phyloP scores from a whole-genome alignment of 2,329 filamentous ascomycete genomes.

The Sodiomyces alkalinus region DNA sequence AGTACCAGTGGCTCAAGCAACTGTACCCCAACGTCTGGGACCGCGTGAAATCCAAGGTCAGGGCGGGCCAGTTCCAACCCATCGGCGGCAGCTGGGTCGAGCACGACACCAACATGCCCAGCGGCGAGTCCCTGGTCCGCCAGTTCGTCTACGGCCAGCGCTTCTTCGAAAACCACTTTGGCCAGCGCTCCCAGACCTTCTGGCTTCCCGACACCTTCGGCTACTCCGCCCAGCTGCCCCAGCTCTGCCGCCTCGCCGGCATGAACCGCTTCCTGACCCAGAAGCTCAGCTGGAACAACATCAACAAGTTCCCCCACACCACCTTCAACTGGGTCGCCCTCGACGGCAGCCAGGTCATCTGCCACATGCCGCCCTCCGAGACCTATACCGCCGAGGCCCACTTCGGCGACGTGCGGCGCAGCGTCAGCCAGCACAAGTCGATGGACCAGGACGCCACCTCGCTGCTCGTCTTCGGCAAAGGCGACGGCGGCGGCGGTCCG shows the following conservation, averaged over 20 bases:
- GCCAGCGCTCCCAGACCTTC: constrained; percentile 76
- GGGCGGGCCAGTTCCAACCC: constrained; percentile 80
- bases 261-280: constrained; percentile 97
- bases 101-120: constrained; percentile 95
- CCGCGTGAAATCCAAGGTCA: constrained; percentile 81
- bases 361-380: constrained; percentile 91
- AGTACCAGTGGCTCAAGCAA: constrained; percentile 93
- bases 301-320: constrained; percentile 96
- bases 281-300: constrained; percentile 99
- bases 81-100: constrained; percentile 98
- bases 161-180: constrained; percentile 88
- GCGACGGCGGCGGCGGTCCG: constrained; percentile 88
- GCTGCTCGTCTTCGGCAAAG: constrained; percentile 87
- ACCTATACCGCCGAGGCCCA: constrained; percentile 92
- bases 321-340: constrained; percentile 98
- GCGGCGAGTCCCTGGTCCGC: constrained; percentile 81
- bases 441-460: constrained; percentile 87
- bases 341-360: constrained; percentile 91
- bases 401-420: constrained; percentile 86
- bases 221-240: constrained; percentile 87
- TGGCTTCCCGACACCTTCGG: constrained; percentile 98
- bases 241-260: constrained; percentile 82
- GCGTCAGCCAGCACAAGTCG: constrained; percentile 84
- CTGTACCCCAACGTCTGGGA: constrained; percentile 81
- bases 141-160: constrained; percentile 94